A percentile compares a stretch with the other conserved stretches of the same genome.
phyloP scores from a whole-genome alignment of 2,329 filamentous ascomycete genomes.

The Verticillium dahliae region DNA sequence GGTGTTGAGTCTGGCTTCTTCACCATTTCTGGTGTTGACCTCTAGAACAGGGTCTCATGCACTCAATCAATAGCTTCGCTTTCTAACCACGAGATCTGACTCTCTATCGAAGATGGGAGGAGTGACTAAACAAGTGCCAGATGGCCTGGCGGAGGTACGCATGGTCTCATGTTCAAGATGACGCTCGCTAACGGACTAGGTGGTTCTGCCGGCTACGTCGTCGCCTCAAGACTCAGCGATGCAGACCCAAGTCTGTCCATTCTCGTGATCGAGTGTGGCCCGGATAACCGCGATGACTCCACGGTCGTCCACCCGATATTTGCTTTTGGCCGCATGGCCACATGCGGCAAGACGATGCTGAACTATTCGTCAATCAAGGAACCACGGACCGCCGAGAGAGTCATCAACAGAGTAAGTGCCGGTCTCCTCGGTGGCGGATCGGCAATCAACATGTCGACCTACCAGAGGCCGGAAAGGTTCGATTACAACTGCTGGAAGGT shows the following conservation, averaged over 20 bases:
- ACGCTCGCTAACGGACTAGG: conserved; percentile 18
- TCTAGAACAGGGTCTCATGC: neutral
- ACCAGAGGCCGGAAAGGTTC: conserved; percentile 19
- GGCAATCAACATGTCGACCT: conserved; percentile 23
- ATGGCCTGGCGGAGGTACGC: conserved; percentile 10
- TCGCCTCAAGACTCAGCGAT: conserved; percentile 41
- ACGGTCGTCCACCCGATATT: conserved; percentile 41
- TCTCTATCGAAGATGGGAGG: neutral
- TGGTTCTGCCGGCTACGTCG: conserved; percentile 38
- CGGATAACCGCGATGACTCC: conserved; percentile 42
- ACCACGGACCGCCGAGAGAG: conserved; percentile 13
- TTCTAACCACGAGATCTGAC: neutral
- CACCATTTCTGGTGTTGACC: too few species aligned
- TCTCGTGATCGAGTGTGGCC: conserved; percentile 45
- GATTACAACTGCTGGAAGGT: conserved; percentile 26
- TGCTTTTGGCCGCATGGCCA: conserved; percentile 3
- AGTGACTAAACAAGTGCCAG: conserved; percentile 2
- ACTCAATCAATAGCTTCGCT: neutral
- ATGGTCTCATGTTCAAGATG: neutral
- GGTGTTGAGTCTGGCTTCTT: too few species aligned
- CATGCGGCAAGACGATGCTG: conserved; percentile 8
- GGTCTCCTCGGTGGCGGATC: conserved; percentile 22
- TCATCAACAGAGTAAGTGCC: conserved; percentile 13
- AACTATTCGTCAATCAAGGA: conserved; percentile 15
- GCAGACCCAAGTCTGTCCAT: conserved; percentile 41